phyloP scores from a whole-genome alignment of 2,329 filamentous ascomycete genomes.

The Nigrograna mackinnonii region DNA sequence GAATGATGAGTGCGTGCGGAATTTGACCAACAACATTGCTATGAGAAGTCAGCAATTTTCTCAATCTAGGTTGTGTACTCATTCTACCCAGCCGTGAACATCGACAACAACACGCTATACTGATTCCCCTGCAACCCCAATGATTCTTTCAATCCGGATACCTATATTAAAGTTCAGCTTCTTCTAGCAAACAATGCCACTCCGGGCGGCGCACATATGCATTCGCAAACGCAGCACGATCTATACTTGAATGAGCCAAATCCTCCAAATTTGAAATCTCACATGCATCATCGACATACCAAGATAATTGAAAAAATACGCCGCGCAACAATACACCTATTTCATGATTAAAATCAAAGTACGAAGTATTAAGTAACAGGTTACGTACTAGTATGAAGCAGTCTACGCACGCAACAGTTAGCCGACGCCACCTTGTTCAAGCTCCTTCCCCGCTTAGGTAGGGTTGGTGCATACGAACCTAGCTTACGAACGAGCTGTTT shows the following conservation, averaged over 20 bases:
- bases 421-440: constrained; percentile 1
- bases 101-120: constrained; percentile 30
- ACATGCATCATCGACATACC: constrained; percentile 11
- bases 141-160: constrained; percentile 29
- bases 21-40: constrained; percentile 31
- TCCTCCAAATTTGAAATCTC: neutral
- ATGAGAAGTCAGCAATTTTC: constrained; percentile 1
- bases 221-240: constrained; percentile 32
- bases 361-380: neutral
- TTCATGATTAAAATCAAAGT: neutral
- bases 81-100: constrained; percentile 29
- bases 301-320: constrained; percentile 37
- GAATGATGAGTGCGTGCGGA: constrained; percentile 30
- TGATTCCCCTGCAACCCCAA: constrained; percentile 25
- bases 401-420: constrained; percentile 14
- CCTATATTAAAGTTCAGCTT: constrained; percentile 6
- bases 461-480: constrained; percentile 8
- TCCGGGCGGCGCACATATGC: constrained; percentile 22
- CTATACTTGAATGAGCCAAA: constrained; percentile 6
- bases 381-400: constrained; percentile 26
- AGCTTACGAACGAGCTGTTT: constrained; percentile 29
- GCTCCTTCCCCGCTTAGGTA: neutral
- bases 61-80: neutral
- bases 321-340: constrained; percentile 31
- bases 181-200: neutral